Evolutionary conservation across 345 rosid species (phyloP).

Genomic region (Nephelium lappaceum): DNA sequence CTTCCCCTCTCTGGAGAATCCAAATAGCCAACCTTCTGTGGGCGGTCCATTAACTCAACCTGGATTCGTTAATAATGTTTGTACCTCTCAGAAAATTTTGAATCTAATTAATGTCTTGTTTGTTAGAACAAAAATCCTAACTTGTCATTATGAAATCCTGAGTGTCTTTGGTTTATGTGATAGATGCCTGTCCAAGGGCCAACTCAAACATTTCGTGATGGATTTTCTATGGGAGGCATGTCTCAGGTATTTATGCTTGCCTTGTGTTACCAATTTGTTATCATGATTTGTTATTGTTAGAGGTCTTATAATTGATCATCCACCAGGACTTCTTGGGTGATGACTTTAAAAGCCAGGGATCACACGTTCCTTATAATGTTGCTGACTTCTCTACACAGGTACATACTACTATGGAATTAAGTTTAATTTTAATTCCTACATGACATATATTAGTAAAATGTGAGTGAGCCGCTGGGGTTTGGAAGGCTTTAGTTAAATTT

Average conservation of each 20-base stretch:
- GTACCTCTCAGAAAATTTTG: slow-evolving; percentile 9
- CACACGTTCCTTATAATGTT: slow-evolving; percentile 89
- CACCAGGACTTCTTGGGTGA: slow-evolving; percentile 90
- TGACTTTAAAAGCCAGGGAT: slow-evolving; percentile 98
- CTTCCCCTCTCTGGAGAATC: slow-evolving; percentile 74
- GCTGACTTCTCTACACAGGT: slow-evolving; percentile 95
- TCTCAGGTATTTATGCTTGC: slow-evolving; percentile 65
- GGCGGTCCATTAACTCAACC: slow-evolving; percentile 96
- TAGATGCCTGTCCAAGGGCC: slow-evolving; percentile 83
- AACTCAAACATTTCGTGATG: slow-evolving; percentile 92
- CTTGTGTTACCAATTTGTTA: neutral
- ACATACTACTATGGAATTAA: slow-evolving; percentile 13
- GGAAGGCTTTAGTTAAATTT: neutral
- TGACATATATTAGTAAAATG: neutral
- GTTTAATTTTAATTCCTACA: neutral
- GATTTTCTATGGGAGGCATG: slow-evolving; percentile 96
- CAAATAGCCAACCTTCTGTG: slow-evolving; percentile 89
- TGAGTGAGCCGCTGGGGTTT: neutral
- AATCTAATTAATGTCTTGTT: neutral
- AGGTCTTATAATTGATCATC: slow-evolving; percentile 17
- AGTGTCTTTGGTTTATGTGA: slow-evolving; percentile 17
- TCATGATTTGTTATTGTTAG: neutral
- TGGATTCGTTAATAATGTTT: slow-evolving; percentile 79
- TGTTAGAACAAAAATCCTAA: neutral
- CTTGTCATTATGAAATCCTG: slow-evolving; percentile 8